Percentiles rank a stretch among this genome's conserved stretches.
Conservation (phyloP, 1,284 basidiomycete species). For the Cystobasidium sp. region DNA sequence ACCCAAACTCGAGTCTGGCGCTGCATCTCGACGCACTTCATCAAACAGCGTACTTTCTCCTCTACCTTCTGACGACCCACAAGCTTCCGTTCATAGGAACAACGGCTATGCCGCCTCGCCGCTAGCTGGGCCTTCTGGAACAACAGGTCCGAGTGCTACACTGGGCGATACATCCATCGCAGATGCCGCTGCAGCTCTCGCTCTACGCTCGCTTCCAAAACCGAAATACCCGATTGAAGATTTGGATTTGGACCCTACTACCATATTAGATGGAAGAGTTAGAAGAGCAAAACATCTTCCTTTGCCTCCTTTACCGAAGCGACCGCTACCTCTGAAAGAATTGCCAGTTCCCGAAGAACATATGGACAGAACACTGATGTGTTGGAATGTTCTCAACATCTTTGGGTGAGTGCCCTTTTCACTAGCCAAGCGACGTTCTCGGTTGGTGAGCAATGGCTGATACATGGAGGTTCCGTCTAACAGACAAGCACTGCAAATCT, state of each 20-base stretch:
- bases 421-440: background rate
- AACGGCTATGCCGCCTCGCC: conserved; percentile 6
- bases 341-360: conserved; percentile 71
- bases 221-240: conserved; percentile 70
- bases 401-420: conserved; percentile 18
- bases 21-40: conserved; percentile 1
- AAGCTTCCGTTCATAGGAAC: background rate
- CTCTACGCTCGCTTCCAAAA: conserved; percentile 56
- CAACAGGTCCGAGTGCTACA: no score
- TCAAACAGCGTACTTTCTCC: conserved; percentile 14
- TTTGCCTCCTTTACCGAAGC: conserved; percentile 59
- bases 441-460: background rate
- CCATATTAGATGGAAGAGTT: conserved; percentile 53
- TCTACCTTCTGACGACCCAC: conserved; percentile 11
- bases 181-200: conserved; percentile 56
- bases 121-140: background rate
- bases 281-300: conserved; percentile 78
- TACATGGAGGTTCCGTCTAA: background rate
- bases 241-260: conserved; percentile 57
- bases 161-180: background rate
- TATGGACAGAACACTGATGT: conserved; percentile 83
- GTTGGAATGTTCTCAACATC: conserved; percentile 90
- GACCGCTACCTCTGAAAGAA: conserved; percentile 66
- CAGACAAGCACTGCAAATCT: conserved; percentile 83
- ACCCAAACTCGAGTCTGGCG: conserved; percentile 81